phyloP scores from a whole-genome alignment of 768 basidiomycete genomes.

The Cyathus striatus region DNA sequence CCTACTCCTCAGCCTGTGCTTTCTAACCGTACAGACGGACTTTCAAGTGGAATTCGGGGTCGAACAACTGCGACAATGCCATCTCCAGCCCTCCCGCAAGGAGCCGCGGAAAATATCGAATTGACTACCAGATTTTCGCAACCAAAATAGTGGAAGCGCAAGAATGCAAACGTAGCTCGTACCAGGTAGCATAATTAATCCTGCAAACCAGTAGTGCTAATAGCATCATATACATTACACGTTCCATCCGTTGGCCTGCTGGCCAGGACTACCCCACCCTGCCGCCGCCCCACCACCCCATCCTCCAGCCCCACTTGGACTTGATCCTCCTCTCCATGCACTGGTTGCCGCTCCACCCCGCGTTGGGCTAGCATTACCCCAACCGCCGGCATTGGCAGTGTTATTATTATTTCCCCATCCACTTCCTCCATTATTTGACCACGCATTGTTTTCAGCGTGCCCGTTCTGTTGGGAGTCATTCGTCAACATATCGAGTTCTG shows the following conservation, averaged over 20 bases:
- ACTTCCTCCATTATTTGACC: slow-evolving; percentile 20
- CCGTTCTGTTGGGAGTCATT: slow-evolving; percentile 33
- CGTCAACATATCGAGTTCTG: slow-evolving; percentile 49
- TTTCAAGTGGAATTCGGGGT: too few relatives aligned
- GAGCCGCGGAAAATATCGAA: too few relatives aligned
- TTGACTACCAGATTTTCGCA: too few relatives aligned
- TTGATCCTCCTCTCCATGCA: slow-evolving; percentile 27
- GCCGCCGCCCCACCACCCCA: slow-evolving; percentile 16
- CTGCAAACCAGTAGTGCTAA: too few relatives aligned
- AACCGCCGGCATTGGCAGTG: slow-evolving; percentile 15
- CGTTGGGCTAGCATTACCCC: slow-evolving; percentile 21
- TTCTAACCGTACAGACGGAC: too few relatives aligned
- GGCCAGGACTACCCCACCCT: slow-evolving; percentile 49
- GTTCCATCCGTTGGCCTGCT: slow-evolving; percentile 53
- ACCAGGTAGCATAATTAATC: too few relatives aligned
- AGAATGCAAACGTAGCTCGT: too few relatives aligned
- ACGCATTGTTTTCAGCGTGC: slow-evolving; percentile 19
- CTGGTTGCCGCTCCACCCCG: slow-evolving; percentile 13
- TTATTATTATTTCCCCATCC: slow-evolving; percentile 19
- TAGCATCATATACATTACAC: too few relatives aligned
- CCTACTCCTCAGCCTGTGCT: slow-evolving; percentile 26
- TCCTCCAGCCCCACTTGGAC: neutral
- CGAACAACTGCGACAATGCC: too few relatives aligned
- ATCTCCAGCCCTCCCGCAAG: too few relatives aligned
- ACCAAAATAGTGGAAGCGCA: too few relatives aligned